Percentiles rank a stretch among this genome's conserved stretches.
Conservation (phyloP, 768 basidiomycete genomes). For the Porpolomopsis calyptriformis region DNA sequence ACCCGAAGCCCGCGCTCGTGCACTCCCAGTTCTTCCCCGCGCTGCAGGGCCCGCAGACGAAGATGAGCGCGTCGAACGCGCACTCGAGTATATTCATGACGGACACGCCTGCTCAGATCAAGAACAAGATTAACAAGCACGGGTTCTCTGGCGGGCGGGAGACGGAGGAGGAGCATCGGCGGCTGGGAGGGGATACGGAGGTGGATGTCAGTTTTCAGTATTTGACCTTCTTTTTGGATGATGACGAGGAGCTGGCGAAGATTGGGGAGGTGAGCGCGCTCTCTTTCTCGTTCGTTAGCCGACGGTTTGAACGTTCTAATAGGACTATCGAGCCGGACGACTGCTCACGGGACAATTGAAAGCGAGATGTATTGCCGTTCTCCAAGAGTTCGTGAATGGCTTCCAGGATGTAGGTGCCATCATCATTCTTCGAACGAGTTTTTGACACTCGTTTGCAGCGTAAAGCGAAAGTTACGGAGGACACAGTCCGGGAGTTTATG, state of each 20-base stretch:
- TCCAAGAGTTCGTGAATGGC: conserved; percentile 72
- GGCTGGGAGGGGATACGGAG: conserved; percentile 81
- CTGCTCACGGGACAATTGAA: conserved; percentile 89
- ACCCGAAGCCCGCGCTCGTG: conserved; percentile 86
- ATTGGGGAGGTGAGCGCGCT: conserved; percentile 55
- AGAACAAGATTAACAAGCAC: conserved; percentile 93
- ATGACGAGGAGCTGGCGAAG: conserved; percentile 76
- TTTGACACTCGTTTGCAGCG: conserved; percentile 37
- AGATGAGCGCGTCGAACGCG: conserved; percentile 95
- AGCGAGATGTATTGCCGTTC: conserved; percentile 67
- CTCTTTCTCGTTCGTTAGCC: background rate
- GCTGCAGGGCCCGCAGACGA: conserved; percentile 93
- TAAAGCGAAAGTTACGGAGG: conserved; percentile 71
- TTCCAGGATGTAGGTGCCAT: conserved; percentile 63
- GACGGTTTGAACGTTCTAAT: background rate
- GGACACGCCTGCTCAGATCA: conserved; percentile 86
- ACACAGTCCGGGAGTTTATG: conserved; percentile 68
- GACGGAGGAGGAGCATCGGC: conserved; percentile 90
- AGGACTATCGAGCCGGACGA: conserved; percentile 89
- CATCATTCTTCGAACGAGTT: background rate
- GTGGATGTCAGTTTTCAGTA: conserved; percentile 97
- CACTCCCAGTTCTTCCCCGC: conserved; percentile 99
- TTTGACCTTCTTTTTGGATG: conserved; percentile 88
- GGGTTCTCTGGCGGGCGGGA: conserved; percentile 94
- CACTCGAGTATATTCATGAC: conserved; percentile 96